Evolutionary conservation across 345 rosid species (phyloP), one percentile per base, ranked within the genome.

Genomic region (Moringa oleifera): DNA sequence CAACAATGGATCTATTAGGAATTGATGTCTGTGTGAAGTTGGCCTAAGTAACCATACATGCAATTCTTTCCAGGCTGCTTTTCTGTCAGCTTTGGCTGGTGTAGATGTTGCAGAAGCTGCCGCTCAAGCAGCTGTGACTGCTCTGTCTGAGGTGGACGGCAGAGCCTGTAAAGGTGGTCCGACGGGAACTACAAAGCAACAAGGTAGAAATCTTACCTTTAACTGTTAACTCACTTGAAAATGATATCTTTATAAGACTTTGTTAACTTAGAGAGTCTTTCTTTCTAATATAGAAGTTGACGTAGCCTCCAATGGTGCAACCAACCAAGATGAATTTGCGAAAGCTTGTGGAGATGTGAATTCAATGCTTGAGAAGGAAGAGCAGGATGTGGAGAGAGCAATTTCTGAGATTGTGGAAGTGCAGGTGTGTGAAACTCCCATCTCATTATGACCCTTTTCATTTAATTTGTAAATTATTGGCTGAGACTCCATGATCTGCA

Each of bases 21-120:
- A 25, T 24, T 33, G 53, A 20, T 65, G 18, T n/a, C 50, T 50
- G 15, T 33, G 47, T 16, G 12, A 41, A 41, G 47, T 41, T 2
- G 12, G 47, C 12, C 2, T 41, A 41, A 7, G 33, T 58, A 33
- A 21, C 60, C 36, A 10, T 23, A 47, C 53, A 16, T 67, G 19
- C 25, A n/a, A 50, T 69, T 52, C 58, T 60, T 75, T 58, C 53
- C 81, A 94, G 99, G 96, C 83, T 75, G 91, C 95, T 41, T 94
- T 94, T 72, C 80, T 90, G 53, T 90, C 96, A 22, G 92, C 97
- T 60, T 75, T 94, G 83, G 87, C 91, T 20, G 99, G 97, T 24
- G 62, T 71, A n/a, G 83, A 83, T 57, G 80, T 81, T 74, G 89
- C 95, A 64, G 87, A 86, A 85, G 85, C 92, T 59, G 85, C 95